These are phyloP conservation scores for Dicorynia guianensis DNA, from an alignment of 306 rosid species.

Conservation along the genomic window DNA sequence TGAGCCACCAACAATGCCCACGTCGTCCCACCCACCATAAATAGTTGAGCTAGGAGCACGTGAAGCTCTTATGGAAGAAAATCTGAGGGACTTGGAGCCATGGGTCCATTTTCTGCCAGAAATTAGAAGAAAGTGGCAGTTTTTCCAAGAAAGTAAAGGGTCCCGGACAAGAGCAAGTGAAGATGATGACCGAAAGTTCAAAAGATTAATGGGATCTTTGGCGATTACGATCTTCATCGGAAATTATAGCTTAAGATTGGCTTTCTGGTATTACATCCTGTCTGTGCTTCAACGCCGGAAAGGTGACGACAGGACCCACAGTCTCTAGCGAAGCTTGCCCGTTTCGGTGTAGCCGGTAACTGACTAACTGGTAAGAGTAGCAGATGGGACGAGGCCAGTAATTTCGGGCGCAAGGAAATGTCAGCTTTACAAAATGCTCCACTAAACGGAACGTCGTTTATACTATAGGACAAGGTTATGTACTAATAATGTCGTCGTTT, in stretches of 20 bases:
- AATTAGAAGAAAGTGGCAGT: constrained; percentile 33
- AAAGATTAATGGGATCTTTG: constrained; percentile 35
- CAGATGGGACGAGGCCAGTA: too few relatives aligned
- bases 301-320: not conserved
- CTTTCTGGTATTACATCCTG: not conserved
- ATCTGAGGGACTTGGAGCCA: constrained; percentile 29
- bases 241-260: not conserved
- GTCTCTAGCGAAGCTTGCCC: not conserved
- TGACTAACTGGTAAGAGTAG: too few relatives aligned
- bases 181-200: constrained; percentile 42
- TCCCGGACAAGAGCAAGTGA: constrained; percentile 40
- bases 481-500: not conserved
- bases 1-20: constrained; percentile 40
- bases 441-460: constrained; percentile 39
- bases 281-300: constrained; percentile 8
- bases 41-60: constrained; percentile 48
- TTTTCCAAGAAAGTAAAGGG: constrained; percentile 44
- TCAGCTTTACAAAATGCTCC: not conserved
- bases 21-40: constrained; percentile 92
- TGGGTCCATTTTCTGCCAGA: constrained; percentile 45
- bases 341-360: too few relatives aligned
- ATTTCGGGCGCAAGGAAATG: too few relatives aligned
- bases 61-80: constrained; percentile 50
- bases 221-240: constrained; percentile 62
- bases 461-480: not conserved